phyloP scores from a whole-genome alignment of 345 rosid species.

The Eucalyptus erythrocorys region DNA sequence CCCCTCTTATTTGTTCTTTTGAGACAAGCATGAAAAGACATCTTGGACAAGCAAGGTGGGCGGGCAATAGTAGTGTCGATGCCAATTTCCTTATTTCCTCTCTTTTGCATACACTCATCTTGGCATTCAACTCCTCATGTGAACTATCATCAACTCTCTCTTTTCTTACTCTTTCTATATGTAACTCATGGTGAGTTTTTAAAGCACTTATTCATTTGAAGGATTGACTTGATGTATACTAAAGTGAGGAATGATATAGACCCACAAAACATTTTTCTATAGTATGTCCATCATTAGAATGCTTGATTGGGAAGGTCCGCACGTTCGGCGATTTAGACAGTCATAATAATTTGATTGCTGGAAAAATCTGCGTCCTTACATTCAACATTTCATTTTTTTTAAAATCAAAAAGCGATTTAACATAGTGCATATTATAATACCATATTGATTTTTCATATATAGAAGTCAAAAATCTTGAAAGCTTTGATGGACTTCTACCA shows the following conservation, averaged over 20 bases:
- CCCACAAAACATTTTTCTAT: neutral
- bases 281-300: neutral
- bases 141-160: neutral
- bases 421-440: neutral
- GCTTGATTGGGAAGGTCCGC: neutral
- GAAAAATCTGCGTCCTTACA: neutral
- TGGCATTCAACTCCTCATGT: too few species aligned
- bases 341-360: neutral
- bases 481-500: neutral
- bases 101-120: too few species aligned
- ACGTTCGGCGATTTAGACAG: neutral
- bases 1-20: neutral
- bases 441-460: neutral
- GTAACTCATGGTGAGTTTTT: neutral
- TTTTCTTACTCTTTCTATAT: neutral
- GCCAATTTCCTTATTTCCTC: too few species aligned
- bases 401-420: neutral
- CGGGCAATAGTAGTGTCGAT: neutral
- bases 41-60: neutral
- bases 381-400: too few species aligned
- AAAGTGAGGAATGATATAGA: neutral
- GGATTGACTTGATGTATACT: neutral
- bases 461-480: neutral
- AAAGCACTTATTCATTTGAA: neutral
- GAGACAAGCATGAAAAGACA: neutral